These are phyloP conservation scores for Phytophthora cryptogea DNA, from an alignment of 352 stramenopile species.

Conservation along the genomic window DNA sequence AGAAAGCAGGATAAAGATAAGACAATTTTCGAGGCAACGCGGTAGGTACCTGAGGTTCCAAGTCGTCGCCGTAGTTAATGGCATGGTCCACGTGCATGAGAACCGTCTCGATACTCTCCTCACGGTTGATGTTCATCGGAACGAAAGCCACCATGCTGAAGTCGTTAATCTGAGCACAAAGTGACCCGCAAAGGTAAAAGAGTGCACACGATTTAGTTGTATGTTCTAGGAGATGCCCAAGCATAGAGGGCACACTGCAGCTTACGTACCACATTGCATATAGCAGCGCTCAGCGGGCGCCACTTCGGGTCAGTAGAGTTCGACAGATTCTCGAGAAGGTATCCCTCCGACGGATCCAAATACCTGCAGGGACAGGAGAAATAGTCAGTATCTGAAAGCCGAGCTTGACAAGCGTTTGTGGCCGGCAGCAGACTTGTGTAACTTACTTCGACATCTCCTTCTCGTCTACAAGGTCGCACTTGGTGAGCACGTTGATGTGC, in stretches of 20 bases:
- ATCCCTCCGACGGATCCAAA: constrained; percentile 82
- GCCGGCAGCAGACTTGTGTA: not conserved
- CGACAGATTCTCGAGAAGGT: constrained; percentile 82
- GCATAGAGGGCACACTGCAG: not conserved
- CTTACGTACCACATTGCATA: constrained; percentile 84
- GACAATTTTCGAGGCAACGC: not conserved
- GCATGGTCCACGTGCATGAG: constrained; percentile 95
- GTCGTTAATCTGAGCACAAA: constrained; percentile 84
- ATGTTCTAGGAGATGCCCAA: constrained; percentile 8
- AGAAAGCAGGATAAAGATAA: not conserved
- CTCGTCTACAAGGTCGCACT: constrained; percentile 91
- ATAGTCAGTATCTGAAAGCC: constrained; percentile 16
- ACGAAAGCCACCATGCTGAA: constrained; percentile 98
- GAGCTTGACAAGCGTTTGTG: not conserved
- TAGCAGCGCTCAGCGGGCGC: constrained; percentile 77
- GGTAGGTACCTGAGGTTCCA: constrained; percentile 86
- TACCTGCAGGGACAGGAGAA: constrained; percentile 40
- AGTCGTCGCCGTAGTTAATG: constrained; percentile 97
- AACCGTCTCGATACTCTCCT: constrained; percentile 97
- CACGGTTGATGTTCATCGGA: constrained; percentile 96
- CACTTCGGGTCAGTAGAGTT: constrained; percentile 84
- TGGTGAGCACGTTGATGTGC: constrained; percentile 93
- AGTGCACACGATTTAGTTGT: constrained; percentile 4
- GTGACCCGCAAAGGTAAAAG: constrained; percentile 9
- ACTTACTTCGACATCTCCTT: constrained; percentile 87